Percentiles rank a stretch among this genome's conserved stretches.
Evolutionary conservation across 2,329 filamentous ascomycete species (phyloP).

Genomic region (Apiospora malaysiana): DNA sequence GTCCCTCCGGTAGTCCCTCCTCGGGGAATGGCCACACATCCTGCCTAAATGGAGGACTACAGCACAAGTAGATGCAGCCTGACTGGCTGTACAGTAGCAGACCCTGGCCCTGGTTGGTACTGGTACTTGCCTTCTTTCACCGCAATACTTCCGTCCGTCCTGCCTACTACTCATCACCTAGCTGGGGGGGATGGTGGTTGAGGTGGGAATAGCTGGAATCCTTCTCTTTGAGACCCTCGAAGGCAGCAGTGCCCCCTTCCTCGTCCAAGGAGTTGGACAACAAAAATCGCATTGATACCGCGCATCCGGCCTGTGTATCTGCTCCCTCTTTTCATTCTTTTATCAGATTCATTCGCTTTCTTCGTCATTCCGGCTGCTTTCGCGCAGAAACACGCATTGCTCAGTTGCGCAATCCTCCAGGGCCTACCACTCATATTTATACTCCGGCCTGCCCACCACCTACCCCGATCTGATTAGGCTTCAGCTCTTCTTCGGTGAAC

Average conservation of each 20-base stretch:
- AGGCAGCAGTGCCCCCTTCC: constrained; percentile 26
- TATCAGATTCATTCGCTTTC: constrained; percentile 3
- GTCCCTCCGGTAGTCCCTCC: not conserved
- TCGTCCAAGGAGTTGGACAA: constrained; percentile 21
- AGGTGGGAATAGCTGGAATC: constrained; percentile 9
- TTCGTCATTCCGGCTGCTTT: constrained; percentile 3
- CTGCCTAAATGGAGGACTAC: constrained; percentile 13
- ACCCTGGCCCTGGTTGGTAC: not conserved
- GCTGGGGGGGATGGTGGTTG: not conserved
- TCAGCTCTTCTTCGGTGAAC: constrained; percentile 18
- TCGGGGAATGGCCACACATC: not conserved
- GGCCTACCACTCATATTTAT: constrained; percentile 24
- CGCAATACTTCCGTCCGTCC: not conserved
- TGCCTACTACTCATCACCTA: not conserved
- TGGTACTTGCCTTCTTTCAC: not conserved
- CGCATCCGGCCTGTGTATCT: constrained; percentile 23
- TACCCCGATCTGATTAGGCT: constrained; percentile 9
- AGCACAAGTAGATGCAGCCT: constrained; percentile 3
- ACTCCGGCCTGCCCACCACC: constrained; percentile 19
- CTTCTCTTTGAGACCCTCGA: constrained; percentile 18
- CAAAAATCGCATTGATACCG: constrained; percentile 9
- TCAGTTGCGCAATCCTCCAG: constrained; percentile 23
- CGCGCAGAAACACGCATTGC: constrained; percentile 1
- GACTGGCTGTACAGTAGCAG: constrained; percentile 12
- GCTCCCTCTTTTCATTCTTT: constrained; percentile 20